Percentiles rank a stretch among this genome's conserved stretches.
phyloP scores from a whole-genome alignment of 2,329 filamentous ascomycete species.

The Colletotrichum sp. region DNA sequence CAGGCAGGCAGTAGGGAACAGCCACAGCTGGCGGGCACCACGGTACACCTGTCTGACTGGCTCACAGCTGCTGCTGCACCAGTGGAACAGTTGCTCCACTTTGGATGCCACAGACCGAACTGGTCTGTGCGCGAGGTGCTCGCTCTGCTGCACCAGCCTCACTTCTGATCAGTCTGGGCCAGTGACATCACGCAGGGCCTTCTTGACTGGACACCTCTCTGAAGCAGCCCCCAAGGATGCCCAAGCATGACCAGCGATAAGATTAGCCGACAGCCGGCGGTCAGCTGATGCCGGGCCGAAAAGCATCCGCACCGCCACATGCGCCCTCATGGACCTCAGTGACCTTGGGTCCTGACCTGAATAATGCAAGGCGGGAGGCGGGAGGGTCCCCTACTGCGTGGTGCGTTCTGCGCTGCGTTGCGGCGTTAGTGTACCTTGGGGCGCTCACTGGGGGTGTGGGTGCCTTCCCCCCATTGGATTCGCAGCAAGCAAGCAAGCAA shows the following conservation, averaged over 20 bases:
- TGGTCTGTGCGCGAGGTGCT: neutral
- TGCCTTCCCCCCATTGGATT: neutral
- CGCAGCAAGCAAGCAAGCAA: neutral
- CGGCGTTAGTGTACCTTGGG: neutral
- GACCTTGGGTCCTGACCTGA: neutral
- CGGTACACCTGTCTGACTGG: neutral
- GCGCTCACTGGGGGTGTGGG: neutral
- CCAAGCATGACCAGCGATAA: neutral
- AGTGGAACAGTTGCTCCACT: neutral
- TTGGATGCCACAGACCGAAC: neutral
- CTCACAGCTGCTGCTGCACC: neutral
- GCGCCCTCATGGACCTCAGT: neutral
- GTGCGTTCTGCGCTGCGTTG: neutral
- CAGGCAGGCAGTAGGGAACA: neutral
- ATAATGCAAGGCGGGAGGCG: slow-evolving; percentile 3
- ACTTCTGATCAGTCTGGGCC: neutral
- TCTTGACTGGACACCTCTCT: neutral
- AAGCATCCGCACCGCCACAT: slow-evolving; percentile 1
- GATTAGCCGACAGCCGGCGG: neutral
- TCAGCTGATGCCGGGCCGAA: slow-evolving; percentile 6
- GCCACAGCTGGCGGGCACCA: neutral
- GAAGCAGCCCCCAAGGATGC: neutral
- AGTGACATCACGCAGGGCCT: slow-evolving; percentile 19
- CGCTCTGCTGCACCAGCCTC: neutral
- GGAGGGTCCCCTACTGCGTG: neutral